Percentiles rank a stretch among this genome's conserved stretches.
These are phyloP conservation scores for Ceratobasidium sp. DNA, from an alignment of 1,284 basidiomycete genomes.

Conservation along the genomic window DNA sequence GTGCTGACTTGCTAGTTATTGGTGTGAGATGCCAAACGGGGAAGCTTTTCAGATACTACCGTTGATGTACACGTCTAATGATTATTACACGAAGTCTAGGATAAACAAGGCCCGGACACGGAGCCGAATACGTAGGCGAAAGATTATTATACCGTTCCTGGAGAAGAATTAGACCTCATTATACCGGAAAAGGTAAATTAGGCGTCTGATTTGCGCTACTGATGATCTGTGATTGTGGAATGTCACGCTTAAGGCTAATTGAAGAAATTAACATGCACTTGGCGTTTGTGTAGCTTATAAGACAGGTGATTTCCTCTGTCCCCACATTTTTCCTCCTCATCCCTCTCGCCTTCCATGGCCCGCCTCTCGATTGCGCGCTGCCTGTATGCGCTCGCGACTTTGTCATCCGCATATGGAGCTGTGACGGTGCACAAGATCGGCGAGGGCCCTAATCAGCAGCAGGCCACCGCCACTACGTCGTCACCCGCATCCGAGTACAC, in stretches of 20 bases:
- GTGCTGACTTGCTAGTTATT: too few species aligned
- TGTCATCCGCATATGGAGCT: not conserved
- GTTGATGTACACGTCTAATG: too few species aligned
- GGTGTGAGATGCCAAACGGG: too few species aligned
- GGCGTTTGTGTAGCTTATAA: not conserved
- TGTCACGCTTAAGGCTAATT: conserved; percentile 7
- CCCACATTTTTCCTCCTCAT: not conserved
- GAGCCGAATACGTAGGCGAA: not conserved
- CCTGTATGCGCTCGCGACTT: conserved; percentile 6
- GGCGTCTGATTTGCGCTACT: not conserved
- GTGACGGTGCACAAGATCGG: conserved; percentile 26
- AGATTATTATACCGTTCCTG: conserved; percentile 1
- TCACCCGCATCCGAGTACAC: conserved; percentile 16
- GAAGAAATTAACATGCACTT: not conserved
- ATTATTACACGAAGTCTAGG: too few species aligned
- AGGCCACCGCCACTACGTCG: conserved; percentile 21
- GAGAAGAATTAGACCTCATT: conserved; percentile 1
- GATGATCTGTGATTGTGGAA: not conserved
- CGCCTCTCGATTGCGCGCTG: conserved; percentile 27
- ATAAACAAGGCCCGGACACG: too few species aligned
- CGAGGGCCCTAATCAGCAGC: conserved; percentile 1
- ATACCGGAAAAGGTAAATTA: not conserved
- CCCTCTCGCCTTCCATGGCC: conserved; percentile 20
- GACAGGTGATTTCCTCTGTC: not conserved
- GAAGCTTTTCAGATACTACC: too few species aligned